A percentile compares a stretch with the other conserved stretches of the same genome.
Conservation (phyloP, 805 yeast genomes). For the Metschnikowia borealis region DNA sequence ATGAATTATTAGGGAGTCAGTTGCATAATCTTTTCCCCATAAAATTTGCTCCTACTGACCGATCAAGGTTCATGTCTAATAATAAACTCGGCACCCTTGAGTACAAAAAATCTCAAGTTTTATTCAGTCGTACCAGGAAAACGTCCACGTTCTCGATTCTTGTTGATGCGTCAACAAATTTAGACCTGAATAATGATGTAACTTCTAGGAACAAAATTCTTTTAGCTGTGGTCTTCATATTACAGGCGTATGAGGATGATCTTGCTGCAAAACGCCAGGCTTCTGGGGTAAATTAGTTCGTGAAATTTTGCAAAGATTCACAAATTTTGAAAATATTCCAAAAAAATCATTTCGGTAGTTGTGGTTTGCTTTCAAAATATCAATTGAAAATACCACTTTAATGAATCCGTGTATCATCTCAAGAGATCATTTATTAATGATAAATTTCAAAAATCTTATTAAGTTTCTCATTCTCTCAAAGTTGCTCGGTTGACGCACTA, state of each 20-base stretch:
- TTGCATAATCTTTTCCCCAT: conserved; percentile 6
- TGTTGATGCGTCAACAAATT: conserved; percentile 4
- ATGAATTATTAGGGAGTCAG: conserved; percentile 8
- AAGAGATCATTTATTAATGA: neutral
- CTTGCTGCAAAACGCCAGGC: neutral
- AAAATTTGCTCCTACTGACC: neutral
- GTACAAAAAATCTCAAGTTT: conserved; percentile 6
- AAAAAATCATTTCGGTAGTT: neutral
- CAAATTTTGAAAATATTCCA: neutral
- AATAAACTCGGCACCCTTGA: conserved; percentile 9
- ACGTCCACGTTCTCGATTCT: conserved; percentile 7
- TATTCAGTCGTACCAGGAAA: conserved; percentile 12
- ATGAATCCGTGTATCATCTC: neutral
- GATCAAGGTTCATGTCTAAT: conserved; percentile 6
- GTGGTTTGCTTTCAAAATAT: neutral
- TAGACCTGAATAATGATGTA: conserved; percentile 10
- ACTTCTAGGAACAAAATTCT: conserved; percentile 3
- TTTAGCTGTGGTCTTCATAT: conserved; percentile 6
- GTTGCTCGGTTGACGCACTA: conserved; percentile 2
- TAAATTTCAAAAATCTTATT: neutral
- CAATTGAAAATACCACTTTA: neutral
- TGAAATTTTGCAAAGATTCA: neutral
- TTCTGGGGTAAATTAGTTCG: neutral
- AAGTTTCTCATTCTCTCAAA: neutral
- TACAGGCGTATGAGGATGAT: conserved; percentile 12